Evolutionary conservation across 2,329 filamentous ascomycete genomes (phyloP), one percentile per base, ranked within the genome.

Genomic region (Fusarium concolor): DNA sequence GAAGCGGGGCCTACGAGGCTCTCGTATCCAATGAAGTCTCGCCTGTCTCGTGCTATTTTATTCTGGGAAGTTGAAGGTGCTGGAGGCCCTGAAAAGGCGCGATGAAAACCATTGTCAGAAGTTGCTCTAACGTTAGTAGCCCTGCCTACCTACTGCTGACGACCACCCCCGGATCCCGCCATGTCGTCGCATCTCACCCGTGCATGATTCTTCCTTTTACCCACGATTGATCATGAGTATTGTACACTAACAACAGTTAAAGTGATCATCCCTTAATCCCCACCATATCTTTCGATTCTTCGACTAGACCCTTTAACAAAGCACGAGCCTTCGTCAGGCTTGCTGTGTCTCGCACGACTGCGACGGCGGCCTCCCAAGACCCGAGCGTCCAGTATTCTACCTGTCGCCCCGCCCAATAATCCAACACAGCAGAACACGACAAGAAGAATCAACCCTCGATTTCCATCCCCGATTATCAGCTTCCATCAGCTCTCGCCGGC

Each of bases 291-390:
- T 54, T 62, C 33, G 51, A 56, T 59, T 45, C 47, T 43, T 37
- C 26, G n/a, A 29, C 52, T 45, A 49, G 43, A 49, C 38, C 37
- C 49, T 59, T 67, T 22, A 49, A 53, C 35, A 47, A 49, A 64
- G 46, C 61, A 65, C 56, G 60, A 67, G 68, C 65, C 59, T 64
- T 70, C 20, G 57, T 67, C 59, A 44, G 66, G 64, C 65, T 58
- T 62, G 35, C 39, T 26, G 50, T 69, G 51, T 65, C 50, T 62
- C 54, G 62, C 58, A 58, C 62, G 47, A 56, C 56, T 57, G 65
- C 54, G 71, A 70, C 71, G 72, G 71, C 72, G 71, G 72, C 72
- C 71, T 74, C 71, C 71, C 68, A 68, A 62, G 47, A 49, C 53
- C 37, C 37, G 20, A 61, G 49, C 61, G 52, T 47, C 31, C 39